Evolutionary conservation across 2,329 filamentous ascomycete genomes (phyloP).

Genomic region (Plenodomus lindquistii): DNA sequence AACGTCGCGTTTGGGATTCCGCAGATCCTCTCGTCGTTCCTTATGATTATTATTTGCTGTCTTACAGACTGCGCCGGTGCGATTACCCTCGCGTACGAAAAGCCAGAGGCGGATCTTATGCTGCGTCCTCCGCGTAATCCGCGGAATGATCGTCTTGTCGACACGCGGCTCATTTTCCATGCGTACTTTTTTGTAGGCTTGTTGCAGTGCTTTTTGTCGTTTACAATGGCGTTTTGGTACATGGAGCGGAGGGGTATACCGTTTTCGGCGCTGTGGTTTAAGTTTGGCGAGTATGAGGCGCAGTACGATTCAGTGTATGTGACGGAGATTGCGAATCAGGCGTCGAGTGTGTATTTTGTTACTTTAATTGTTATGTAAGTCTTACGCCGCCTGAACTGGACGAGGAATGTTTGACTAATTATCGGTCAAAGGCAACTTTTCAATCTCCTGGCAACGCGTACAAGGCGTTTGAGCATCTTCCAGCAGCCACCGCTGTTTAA

Average conservation of each 20-base stretch:
- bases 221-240: conserved; percentile 54
- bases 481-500: conserved; percentile 72
- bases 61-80: conserved; percentile 71
- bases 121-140: conserved; percentile 69
- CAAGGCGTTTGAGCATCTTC: conserved; percentile 63
- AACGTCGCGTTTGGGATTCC: conserved; percentile 74
- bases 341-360: conserved; percentile 77
- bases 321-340: conserved; percentile 61
- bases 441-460: conserved; percentile 72
- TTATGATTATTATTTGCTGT: conserved; percentile 65
- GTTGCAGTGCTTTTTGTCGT: conserved; percentile 46
- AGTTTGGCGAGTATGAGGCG: conserved; percentile 32
- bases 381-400: neutral
- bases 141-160: conserved; percentile 71
- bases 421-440: conserved; percentile 66
- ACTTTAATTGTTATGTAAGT: conserved; percentile 76
- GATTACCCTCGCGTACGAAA: conserved; percentile 74
- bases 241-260: conserved; percentile 59
- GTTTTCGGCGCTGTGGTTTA: conserved; percentile 70
- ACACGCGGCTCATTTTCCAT: conserved; percentile 73
- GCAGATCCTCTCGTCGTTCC: conserved; percentile 72
- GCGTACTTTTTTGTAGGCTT: conserved; percentile 73
- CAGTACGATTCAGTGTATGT: conserved; percentile 31
- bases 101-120: conserved; percentile 75
- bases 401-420: conserved; percentile 6